Conservation (phyloP, 108 stramenopile genomes). For the Nannochloropsis granulata region DNA sequence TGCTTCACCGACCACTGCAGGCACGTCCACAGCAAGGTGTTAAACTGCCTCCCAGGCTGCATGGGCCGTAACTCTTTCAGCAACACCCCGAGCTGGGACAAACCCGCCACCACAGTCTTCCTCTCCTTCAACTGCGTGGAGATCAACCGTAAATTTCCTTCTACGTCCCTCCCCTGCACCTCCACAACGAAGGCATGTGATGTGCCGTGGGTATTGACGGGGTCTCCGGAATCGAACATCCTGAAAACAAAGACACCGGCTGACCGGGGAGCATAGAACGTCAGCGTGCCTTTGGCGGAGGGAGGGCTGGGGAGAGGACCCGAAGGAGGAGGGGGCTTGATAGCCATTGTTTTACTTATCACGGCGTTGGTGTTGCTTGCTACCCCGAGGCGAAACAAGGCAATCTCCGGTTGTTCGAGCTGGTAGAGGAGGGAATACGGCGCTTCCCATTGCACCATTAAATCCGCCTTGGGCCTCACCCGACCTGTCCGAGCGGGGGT, state of each 20-base stretch:
- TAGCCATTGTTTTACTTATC: slow-evolving; percentile 8
- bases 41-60: neutral
- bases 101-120: neutral
- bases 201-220: slow-evolving; percentile 7
- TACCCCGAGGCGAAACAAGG: slow-evolving; percentile 17
- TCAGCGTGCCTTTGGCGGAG: neutral
- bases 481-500: neutral
- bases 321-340: neutral
- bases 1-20: neutral
- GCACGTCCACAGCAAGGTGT: neutral
- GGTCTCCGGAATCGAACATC: slow-evolving; percentile 4
- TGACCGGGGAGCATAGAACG: neutral
- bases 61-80: neutral
- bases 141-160: slow-evolving; percentile 8
- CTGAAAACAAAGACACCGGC: slow-evolving; percentile 21
- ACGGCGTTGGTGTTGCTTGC: slow-evolving; percentile 10
- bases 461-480: slow-evolving; percentile 15
- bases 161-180: slow-evolving; percentile 14
- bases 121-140: neutral
- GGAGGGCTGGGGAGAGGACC: neutral
- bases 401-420: neutral
- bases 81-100: neutral
- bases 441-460: slow-evolving; percentile 13
- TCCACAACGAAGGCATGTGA: slow-evolving; percentile 7
- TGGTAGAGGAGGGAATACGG: slow-evolving; percentile 4